These are phyloP conservation scores for Stephania yunnanensis DNA, from an alignment of 164 flowering plant species.

Conservation along the genomic window DNA sequence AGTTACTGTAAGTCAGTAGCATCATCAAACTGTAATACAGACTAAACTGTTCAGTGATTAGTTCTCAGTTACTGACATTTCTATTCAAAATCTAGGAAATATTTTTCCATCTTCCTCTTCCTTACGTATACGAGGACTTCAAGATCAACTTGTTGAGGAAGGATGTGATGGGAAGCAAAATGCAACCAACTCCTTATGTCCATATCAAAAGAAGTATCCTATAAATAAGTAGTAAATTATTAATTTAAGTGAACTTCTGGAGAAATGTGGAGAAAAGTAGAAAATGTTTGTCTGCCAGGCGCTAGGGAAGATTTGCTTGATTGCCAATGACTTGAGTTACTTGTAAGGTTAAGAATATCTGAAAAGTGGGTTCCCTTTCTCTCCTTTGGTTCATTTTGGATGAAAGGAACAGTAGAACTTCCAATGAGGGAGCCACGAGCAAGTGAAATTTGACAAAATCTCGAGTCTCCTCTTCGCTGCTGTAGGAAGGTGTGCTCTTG, in stretches of 20 bases:
- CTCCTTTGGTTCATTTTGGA: no score
- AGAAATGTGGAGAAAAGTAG: no score
- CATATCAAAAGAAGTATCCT: constrained; percentile 95
- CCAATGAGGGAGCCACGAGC: no score
- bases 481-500: no score
- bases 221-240: not conserved
- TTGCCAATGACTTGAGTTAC: no score
- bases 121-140: constrained; percentile 71
- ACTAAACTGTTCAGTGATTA: not conserved
- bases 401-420: no score
- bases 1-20: not conserved
- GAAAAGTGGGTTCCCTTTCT: no score
- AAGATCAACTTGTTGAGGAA: constrained; percentile 48
- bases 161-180: constrained; percentile 34
- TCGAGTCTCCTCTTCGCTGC: no score
- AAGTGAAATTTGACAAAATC: no score
- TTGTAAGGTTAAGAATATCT: no score
- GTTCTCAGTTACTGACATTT: not conserved
- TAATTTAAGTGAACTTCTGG: not conserved
- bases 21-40: not conserved
- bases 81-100: constrained; percentile 44
- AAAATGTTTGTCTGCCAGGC: no score
- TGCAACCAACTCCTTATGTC: constrained; percentile 67
- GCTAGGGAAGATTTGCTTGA: no score
- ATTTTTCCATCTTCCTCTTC: constrained; percentile 67